Evolutionary conservation across 495 filamentous ascomycete genomes (phyloP).

Genomic region (Paragyromitra xinjiangensis): DNA sequence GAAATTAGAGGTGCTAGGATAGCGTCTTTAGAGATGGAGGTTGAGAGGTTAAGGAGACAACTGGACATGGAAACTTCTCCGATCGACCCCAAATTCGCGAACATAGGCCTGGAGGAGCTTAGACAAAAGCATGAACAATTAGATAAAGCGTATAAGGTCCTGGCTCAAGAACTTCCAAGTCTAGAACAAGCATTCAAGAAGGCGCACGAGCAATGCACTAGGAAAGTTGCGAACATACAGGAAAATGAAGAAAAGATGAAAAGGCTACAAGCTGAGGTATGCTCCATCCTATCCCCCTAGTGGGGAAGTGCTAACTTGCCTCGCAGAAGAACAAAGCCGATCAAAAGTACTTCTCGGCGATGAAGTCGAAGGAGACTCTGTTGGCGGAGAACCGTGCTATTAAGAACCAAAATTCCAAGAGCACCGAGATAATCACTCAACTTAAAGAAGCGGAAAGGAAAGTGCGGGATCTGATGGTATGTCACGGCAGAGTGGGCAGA

Average conservation of each 20-base stretch:
- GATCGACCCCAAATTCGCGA: conserved; percentile 63
- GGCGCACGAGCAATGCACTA: conserved; percentile 79
- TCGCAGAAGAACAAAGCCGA: conserved; percentile 84
- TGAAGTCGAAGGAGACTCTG: conserved; percentile 88
- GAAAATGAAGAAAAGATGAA: conserved; percentile 80
- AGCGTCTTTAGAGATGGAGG: conserved; percentile 78
- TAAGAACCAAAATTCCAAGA: conserved; percentile 82
- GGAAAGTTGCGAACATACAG: conserved; percentile 80
- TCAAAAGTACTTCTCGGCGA: conserved; percentile 94
- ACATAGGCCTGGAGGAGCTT: conserved; percentile 72
- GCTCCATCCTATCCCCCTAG: background rate
- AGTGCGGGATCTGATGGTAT: conserved; percentile 57
- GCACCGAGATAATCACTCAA: conserved; percentile 89
- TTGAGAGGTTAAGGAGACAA: conserved; percentile 70
- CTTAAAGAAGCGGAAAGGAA: conserved; percentile 84
- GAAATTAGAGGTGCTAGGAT: conserved; percentile 79
- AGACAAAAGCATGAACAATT: conserved; percentile 74
- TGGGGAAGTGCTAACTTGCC: conserved; percentile 25
- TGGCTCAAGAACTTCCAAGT: conserved; percentile 84
- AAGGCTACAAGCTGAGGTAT: conserved; percentile 73
- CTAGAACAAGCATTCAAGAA: conserved; percentile 90
- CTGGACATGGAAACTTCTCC: conserved; percentile 61
- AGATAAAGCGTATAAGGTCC: conserved; percentile 78
- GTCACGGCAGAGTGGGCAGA: conserved; percentile 23
- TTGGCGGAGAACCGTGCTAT: conserved; percentile 78